Conservation (phyloP, 176 grass and related monocot genomes). For the Phyllostachys edulis region DNA sequence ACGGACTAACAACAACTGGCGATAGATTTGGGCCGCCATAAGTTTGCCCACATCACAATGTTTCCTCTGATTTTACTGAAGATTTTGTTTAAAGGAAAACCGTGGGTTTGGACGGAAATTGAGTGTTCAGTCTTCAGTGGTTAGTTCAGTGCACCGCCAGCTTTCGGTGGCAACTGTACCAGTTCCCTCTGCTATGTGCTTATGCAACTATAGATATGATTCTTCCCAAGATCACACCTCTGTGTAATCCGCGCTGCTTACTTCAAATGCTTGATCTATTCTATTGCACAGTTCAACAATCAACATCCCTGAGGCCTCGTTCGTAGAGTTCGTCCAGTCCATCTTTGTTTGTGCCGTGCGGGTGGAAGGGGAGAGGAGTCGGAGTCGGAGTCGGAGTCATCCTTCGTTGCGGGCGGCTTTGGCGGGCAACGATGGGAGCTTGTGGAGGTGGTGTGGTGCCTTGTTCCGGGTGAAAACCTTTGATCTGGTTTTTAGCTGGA, state of each 20-base stretch:
- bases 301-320: too few relatives aligned
- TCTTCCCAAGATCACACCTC: background rate
- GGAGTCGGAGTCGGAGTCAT: too few relatives aligned
- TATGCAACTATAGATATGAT: background rate
- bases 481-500: too few relatives aligned
- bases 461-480: too few relatives aligned
- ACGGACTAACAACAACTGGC: background rate
- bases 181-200: background rate
- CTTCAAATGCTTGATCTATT: background rate
- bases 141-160: background rate
- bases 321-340: too few relatives aligned
- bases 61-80: background rate
- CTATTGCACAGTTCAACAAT: background rate
- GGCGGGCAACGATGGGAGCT: too few relatives aligned
- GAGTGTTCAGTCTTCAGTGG: background rate
- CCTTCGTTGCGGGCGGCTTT: too few relatives aligned
- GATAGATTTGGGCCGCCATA: background rate
- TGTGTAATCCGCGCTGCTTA: background rate
- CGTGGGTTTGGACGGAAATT: background rate
- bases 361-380: too few relatives aligned
- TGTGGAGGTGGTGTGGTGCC: too few relatives aligned
- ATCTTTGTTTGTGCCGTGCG: too few relatives aligned
- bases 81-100: background rate
- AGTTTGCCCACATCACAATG: background rate
- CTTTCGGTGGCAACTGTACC: background rate